Conservation (phyloP, 2,329 filamentous ascomycete genomes). For the Exserohilum rostratum region DNA sequence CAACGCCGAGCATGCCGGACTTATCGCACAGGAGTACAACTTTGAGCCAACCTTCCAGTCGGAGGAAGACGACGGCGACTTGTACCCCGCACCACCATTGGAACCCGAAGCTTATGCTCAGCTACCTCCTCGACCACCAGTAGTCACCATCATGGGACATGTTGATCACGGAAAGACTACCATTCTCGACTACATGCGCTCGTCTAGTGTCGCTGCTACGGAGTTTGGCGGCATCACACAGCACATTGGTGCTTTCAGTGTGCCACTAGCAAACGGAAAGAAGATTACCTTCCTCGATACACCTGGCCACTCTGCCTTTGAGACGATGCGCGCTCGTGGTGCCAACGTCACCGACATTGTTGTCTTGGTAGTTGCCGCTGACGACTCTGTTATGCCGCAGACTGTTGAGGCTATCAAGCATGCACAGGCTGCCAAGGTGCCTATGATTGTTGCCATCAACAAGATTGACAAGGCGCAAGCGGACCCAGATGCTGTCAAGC, state of each 20-base stretch:
- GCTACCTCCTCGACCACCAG: slow-evolving; percentile 79
- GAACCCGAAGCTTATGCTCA: slow-evolving; percentile 63
- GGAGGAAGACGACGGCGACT: slow-evolving; percentile 68
- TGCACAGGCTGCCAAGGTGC: slow-evolving; percentile 82
- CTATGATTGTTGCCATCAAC: slow-evolving; percentile 97
- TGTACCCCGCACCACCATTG: slow-evolving; percentile 66
- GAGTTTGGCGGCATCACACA: slow-evolving; percentile 98
- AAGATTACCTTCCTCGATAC: slow-evolving; percentile 97
- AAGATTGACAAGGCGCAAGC: slow-evolving; percentile 91
- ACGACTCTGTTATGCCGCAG: slow-evolving; percentile 97
- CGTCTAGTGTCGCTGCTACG: slow-evolving; percentile 86
- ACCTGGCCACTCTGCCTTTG: slow-evolving; percentile 92
- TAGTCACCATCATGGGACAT: slow-evolving; percentile 99
- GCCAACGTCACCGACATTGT: slow-evolving; percentile 97
- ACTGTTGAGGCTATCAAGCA: slow-evolving; percentile 97
- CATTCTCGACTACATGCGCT: slow-evolving; percentile 88
- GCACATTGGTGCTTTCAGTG: slow-evolving; percentile 96
- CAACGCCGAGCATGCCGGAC: slow-evolving; percentile 85
- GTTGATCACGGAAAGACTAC: slow-evolving; percentile 99
- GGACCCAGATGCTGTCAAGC: slow-evolving; percentile 81
- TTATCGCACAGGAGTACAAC: slow-evolving; percentile 91
- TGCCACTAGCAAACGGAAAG: slow-evolving; percentile 80
- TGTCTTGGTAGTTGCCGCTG: slow-evolving; percentile 91
- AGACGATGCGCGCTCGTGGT: slow-evolving; percentile 93
- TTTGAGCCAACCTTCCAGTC: slow-evolving; percentile 80